phyloP scores from a whole-genome alignment of 1,284 basidiomycete species.

The Ceratobasidium sp. region DNA sequence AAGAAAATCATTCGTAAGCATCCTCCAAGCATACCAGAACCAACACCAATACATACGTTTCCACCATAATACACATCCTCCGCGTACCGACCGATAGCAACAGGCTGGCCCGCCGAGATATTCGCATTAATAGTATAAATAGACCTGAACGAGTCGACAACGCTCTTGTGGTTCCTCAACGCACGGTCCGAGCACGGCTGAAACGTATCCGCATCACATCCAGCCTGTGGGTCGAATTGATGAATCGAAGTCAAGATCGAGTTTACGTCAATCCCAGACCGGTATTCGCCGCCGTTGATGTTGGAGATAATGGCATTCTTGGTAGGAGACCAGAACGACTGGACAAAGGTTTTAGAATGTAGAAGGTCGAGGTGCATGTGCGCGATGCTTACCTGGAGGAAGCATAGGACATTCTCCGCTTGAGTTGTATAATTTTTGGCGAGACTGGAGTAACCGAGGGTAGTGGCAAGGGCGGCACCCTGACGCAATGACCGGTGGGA shows the following conservation, averaged over 20 bases:
- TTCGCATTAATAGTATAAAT: conserved; percentile 66
- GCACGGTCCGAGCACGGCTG: conserved; percentile 70
- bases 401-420: conserved; percentile 68
- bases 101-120: conserved; percentile 59
- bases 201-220: conserved; percentile 69
- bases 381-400: conserved; percentile 61
- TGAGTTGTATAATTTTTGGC: conserved; percentile 62
- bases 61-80: conserved; percentile 69
- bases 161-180: conserved; percentile 63
- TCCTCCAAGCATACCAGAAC: neutral
- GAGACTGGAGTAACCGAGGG: conserved; percentile 60
- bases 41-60: conserved; percentile 57
- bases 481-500: conserved; percentile 71
- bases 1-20: neutral
- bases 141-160: conserved; percentile 64
- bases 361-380: neutral
- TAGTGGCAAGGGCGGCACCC: conserved; percentile 65
- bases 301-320: conserved; percentile 58
- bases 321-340: conserved; percentile 23
- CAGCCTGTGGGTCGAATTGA: conserved; percentile 60
- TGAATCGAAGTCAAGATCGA: conserved; percentile 72
- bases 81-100: conserved; percentile 68
- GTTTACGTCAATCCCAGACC: conserved; percentile 74
- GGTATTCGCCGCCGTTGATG: conserved; percentile 65
- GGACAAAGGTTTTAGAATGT: neutral